Base-by-base conservation (phyloP, 352 stramenopile species). In the Phytophthora litchii region DNA sequence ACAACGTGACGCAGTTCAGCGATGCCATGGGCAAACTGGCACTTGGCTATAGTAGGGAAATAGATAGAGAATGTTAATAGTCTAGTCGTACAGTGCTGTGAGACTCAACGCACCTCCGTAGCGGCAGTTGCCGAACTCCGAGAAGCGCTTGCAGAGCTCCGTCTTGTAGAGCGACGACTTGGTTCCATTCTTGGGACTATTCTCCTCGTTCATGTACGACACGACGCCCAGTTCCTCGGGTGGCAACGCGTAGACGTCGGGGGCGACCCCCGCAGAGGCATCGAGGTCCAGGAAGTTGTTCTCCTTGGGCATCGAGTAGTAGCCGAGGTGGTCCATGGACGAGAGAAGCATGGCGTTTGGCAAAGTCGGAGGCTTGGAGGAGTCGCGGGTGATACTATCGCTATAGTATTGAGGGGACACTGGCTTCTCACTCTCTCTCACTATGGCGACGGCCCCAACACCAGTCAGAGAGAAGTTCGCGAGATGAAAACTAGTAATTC, bases 91-190 rank as follows among this genome's bases (percentile, higher is more conserved):
- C n/a, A n/a, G n/a, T n/a, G n/a, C n/a, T n/a, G n/a, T n/a, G n/a
- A n/a, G n/a, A n/a, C n/a, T n/a, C n/a, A n/a, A n/a, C 52, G 52
- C 40, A 89, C 79, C 78, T 85, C 86, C 86, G 53, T 95, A 95
- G 58, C 86, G 83, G 40, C 86, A 95, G 68, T 83, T 92, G 57
- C 86, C 86, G 38, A 92, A 94, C 67, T 95, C 83, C 16, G 78
- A 91, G 59, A 91, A 95, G 56, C 83, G 83, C 68, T 93, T 93
- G 71, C 86, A 95, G 8, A 95, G 71, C 66, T 95, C 86, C 38
- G 86, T 95, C 66, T 95, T 93, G 73, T 93, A 95, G 8, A 93
- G 72, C 55, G 86, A 91, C 46, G 80, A 91, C 67, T 93, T 93
- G 50, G 83, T 91, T 40, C 78, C 81, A 55, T 91, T 93, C 75